phyloP scores from a whole-genome alignment of 1,284 basidiomycete genomes.

The Porodaedalea pini region DNA sequence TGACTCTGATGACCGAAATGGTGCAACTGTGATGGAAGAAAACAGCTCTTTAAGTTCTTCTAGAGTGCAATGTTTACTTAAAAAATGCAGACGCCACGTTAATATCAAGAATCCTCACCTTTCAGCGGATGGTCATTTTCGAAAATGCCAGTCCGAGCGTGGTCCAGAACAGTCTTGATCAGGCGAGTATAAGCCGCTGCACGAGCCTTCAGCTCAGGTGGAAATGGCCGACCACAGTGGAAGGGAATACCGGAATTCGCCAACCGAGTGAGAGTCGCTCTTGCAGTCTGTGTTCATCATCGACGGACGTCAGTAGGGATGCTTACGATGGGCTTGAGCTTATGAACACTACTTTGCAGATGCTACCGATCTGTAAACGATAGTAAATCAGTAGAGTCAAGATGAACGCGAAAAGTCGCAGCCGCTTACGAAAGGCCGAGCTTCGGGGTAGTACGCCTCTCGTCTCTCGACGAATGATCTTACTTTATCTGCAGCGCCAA shows the following conservation, averaged over 20 bases:
- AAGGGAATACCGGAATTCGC: not conserved
- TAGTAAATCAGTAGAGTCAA: not conserved
- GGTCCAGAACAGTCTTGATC: not conserved
- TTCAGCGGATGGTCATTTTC: not conserved
- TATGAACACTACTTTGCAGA: not conserved
- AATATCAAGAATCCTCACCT: not conserved
- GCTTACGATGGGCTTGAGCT: not conserved
- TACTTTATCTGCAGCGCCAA: slow-evolving; percentile 8
- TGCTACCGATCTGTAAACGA: slow-evolving; percentile 1
- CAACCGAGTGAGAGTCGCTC: slow-evolving; percentile 11
- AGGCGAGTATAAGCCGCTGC: slow-evolving; percentile 4
- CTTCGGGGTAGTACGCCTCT: slow-evolving; percentile 18
- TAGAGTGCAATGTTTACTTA: not conserved
- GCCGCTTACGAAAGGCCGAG: slow-evolving; percentile 7
- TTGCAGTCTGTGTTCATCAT: slow-evolving; percentile 3
- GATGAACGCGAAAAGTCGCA: not conserved
- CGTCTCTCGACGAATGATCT: slow-evolving; percentile 3
- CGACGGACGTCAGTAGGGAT: not conserved
- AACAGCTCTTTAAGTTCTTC: slow-evolving; percentile 13
- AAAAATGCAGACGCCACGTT: no score
- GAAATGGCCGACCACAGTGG: not conserved
- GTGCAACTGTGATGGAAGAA: not conserved
- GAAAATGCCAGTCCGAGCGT: not conserved
- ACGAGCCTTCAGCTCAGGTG: not conserved
- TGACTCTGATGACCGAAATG: not conserved